Base-by-base conservation (phyloP, 805 yeast genomes). In the Ogataea zsoltii region DNA sequence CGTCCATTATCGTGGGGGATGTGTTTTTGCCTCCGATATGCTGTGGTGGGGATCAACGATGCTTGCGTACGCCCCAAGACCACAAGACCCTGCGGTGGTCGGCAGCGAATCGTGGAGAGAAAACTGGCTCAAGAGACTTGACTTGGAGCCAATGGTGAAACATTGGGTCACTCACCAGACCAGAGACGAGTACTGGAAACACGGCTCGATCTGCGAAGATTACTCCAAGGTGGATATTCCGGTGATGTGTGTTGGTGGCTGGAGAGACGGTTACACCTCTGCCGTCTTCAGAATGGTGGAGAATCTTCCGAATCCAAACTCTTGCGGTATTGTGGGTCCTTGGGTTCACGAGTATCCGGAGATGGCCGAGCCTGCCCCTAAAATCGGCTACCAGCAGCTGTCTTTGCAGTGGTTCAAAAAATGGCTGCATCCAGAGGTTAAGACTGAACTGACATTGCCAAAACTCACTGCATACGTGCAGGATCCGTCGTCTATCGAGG, bases 331-430 rank as follows among this genome's bases (percentile, higher is more conserved):
- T 13, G 65, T 73, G 51, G 76, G 77, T 17, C 77, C 76, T 7
- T 73, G 77, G 77, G 76, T 72, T 38, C 77, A 72, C 50, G 77
- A 72, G 50, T 72, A 64, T 54, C 77, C 77, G 3, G 76, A 72
- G 50, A 67, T 73, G 60, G 77, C 76, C 1, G 70, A 68, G 28
- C 77, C 76, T 6, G 62, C 64, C 9, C 77, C 77, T 26, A 67
- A 65, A 45, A 67, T 72, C 51, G 77, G 76, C 3, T 73, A 67
- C 43, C 71, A 69, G 32, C 74, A 73, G 48, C 40, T 71, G 23
- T 67, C 75, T 1, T 51, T 69, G 30, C 53, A 59, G 18, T 73
- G 77, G 77, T 73, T 69, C 56, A 49, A 55, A 33, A 71, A 71
- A 45, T 70, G 68, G 53, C 56, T 72, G 44, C 56, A 58, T 29